phyloP scores from a whole-genome alignment of 805 yeast species.

The Ogataea degrootiae region DNA sequence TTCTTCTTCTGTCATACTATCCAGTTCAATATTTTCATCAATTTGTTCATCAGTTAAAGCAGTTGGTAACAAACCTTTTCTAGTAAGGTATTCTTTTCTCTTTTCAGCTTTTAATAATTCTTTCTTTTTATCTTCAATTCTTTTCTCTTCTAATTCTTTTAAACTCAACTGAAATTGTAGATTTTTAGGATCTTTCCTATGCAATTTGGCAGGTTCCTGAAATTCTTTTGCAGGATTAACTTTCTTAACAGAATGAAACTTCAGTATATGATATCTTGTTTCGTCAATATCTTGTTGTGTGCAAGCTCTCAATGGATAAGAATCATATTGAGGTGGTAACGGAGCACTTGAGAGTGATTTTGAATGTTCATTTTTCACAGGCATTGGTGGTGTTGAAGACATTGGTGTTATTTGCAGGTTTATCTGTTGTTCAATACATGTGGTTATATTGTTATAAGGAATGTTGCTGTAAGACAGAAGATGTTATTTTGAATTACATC shows the following conservation, averaged over 20 bases:
- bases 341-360: too few species aligned
- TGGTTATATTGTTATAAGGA: too few species aligned
- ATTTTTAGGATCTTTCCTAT: constrained; percentile 90
- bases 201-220: constrained; percentile 79
- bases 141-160: constrained; percentile 66
- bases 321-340: constrained; percentile 23
- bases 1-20: constrained; percentile 36
- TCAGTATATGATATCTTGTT: constrained; percentile 72
- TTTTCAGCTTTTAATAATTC: constrained; percentile 37
- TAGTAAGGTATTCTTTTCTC: constrained; percentile 30
- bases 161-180: constrained; percentile 81
- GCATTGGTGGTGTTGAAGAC: background rate
- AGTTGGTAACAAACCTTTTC: constrained; percentile 13
- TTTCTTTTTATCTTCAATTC: constrained; percentile 41
- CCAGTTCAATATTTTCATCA: constrained; percentile 27
- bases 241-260: constrained; percentile 67
- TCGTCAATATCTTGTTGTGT: constrained; percentile 66
- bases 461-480: too few species aligned
- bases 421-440: too few species aligned
- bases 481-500: too few species aligned
- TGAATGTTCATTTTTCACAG: background rate
- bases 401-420: too few species aligned
- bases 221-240: constrained; percentile 72
- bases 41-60: constrained; percentile 21
- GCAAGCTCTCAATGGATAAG: constrained; percentile 65